A percentile compares a stretch with the other conserved stretches of the same genome.
phyloP scores from a whole-genome alignment of 495 filamentous ascomycete genomes.

The Aspergillus coremiiformis region DNA sequence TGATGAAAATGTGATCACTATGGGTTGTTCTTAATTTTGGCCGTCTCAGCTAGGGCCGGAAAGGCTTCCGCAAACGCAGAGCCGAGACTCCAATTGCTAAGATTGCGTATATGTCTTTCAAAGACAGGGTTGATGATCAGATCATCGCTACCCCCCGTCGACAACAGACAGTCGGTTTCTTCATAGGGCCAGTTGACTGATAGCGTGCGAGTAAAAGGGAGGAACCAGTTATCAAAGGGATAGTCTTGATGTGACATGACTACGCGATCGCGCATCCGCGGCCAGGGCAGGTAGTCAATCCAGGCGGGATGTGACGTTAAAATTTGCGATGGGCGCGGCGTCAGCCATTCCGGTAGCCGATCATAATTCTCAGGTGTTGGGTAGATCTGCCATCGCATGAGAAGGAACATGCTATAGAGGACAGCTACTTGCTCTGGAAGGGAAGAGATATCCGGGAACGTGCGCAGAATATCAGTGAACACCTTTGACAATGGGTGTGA shows the following conservation, averaged over 20 bases:
- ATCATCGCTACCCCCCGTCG: conserved; percentile 48
- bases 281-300: conserved; percentile 74
- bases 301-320: conserved; percentile 61
- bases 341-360: conserved; percentile 59
- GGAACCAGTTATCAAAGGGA: conserved; percentile 70
- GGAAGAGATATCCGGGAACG: conserved; percentile 59
- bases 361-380: conserved; percentile 69
- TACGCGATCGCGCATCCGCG: conserved; percentile 59
- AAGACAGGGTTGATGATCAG: conserved; percentile 73
- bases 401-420: conserved; percentile 73
- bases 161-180: conserved; percentile 51
- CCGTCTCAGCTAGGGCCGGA: conserved; percentile 51
- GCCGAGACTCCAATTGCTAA: conserved; percentile 74
- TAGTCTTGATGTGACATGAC: conserved; percentile 42
- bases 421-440: conserved; percentile 73
- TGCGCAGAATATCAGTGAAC: conserved; percentile 70
- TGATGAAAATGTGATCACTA: background rate
- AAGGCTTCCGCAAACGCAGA: conserved; percentile 56
- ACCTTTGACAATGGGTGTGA: conserved; percentile 73
- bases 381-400: conserved; percentile 75
- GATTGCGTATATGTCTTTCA: conserved; percentile 59
- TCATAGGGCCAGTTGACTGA: conserved; percentile 75
- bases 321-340: conserved; percentile 54
- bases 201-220: conserved; percentile 67
- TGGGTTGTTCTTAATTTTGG: conserved; percentile 33